Percentiles rank a stretch among this genome's conserved stretches.
Conservation (phyloP, 768 basidiomycete genomes). For the Scleroderma citrinum region DNA sequence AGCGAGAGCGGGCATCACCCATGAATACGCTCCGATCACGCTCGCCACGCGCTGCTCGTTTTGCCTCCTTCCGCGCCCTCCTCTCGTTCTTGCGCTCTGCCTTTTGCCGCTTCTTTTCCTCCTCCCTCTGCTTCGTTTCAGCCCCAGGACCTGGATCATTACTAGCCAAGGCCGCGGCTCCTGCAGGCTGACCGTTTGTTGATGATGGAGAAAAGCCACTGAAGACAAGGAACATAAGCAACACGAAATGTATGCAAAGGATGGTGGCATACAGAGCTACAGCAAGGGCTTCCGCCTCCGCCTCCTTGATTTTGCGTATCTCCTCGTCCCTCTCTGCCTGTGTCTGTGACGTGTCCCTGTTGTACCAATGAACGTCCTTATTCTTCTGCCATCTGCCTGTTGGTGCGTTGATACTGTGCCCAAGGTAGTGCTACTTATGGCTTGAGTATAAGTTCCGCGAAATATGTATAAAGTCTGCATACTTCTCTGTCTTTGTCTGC, state of each 20-base stretch:
- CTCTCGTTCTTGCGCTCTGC: constrained; percentile 56
- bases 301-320: constrained; percentile 75
- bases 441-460: constrained; percentile 1
- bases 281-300: constrained; percentile 83
- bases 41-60: constrained; percentile 32
- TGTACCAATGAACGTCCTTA: constrained; percentile 96
- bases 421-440: constrained; percentile 75
- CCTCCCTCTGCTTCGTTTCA: constrained; percentile 28
- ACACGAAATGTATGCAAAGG: neutral
- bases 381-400: constrained; percentile 97
- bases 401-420: constrained; percentile 91
- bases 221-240: constrained; percentile 4
- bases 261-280: constrained; percentile 58
- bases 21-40: constrained; percentile 16
- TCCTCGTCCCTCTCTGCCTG: constrained; percentile 60
- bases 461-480: constrained; percentile 6
- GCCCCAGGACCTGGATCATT: constrained; percentile 12
- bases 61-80: constrained; percentile 48
- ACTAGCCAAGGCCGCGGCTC: constrained; percentile 14
- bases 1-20: constrained; percentile 13
- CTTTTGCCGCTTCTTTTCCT: constrained; percentile 47
- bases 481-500: constrained; percentile 94
- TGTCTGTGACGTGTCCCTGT: constrained; percentile 45
- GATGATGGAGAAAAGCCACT: constrained; percentile 70
- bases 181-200: constrained; percentile 24